These are phyloP conservation scores for Ogataea hybrid DNA, from an alignment of 1,139 yeast species.

Conservation along the genomic window DNA sequence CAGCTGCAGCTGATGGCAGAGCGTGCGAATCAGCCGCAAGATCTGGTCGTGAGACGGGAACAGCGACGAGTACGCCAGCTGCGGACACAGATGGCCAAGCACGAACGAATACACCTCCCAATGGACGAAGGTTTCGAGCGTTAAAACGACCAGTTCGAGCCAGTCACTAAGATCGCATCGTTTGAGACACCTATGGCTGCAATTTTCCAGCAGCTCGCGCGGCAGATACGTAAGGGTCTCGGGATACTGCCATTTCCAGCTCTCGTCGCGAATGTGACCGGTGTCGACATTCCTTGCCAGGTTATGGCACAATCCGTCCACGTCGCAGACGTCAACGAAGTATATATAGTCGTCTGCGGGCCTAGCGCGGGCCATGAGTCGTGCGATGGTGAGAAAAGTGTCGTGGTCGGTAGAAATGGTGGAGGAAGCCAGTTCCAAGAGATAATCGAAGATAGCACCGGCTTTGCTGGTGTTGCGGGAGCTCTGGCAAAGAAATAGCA, in stretches of 20 bases:
- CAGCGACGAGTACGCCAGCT: constrained; percentile 59
- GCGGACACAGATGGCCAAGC: constrained; percentile 71
- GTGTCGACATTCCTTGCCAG: constrained; percentile 47
- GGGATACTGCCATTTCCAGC: constrained; percentile 60
- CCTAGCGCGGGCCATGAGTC: constrained; percentile 56
- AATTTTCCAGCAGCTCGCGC: constrained; percentile 35
- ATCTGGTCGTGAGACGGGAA: constrained; percentile 49
- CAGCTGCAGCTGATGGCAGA: constrained; percentile 62
- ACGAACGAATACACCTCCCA: constrained; percentile 74
- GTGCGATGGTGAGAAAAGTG: constrained; percentile 45
- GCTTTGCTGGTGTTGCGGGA: constrained; percentile 12
- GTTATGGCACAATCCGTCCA: constrained; percentile 64
- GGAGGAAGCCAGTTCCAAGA: constrained; percentile 31
- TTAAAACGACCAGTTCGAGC: constrained; percentile 48
- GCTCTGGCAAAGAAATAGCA: constrained; percentile 15
- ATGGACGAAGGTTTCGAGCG: constrained; percentile 53
- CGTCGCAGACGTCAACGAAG: constrained; percentile 56
- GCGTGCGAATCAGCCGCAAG: constrained; percentile 42
- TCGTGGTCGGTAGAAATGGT: constrained; percentile 13
- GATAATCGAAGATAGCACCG: constrained; percentile 10
- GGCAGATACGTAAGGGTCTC: constrained; percentile 52
- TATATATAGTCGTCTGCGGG: constrained; percentile 37
- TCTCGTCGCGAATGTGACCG: constrained; percentile 21
- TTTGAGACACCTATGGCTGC: constrained; percentile 11
- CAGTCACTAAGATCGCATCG: constrained; percentile 40